Percentiles rank a stretch among this genome's conserved stretches.
phyloP scores from a whole-genome alignment of 768 basidiomycete species.

The Amanita rimosa region DNA sequence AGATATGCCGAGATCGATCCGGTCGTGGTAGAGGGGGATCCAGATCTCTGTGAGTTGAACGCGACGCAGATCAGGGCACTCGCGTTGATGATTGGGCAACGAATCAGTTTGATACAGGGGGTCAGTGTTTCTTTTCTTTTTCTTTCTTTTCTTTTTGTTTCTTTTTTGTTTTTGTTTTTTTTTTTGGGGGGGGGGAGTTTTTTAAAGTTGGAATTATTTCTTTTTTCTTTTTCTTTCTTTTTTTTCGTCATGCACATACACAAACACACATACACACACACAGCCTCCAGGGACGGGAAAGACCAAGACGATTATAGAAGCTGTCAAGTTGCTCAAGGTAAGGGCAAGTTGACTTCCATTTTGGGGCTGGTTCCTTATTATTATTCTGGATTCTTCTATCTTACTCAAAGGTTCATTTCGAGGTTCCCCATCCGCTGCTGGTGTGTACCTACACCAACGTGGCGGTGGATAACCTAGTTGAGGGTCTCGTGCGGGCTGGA shows the following conservation, averaged over 20 bases:
- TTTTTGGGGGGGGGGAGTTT: too few relatives aligned
- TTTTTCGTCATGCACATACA: too few relatives aligned
- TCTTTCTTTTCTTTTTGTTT: neutral
- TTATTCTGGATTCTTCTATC: too few relatives aligned
- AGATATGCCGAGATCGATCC: slow-evolving; percentile 53
- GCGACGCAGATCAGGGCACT: slow-evolving; percentile 70
- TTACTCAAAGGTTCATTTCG: slow-evolving; percentile 57
- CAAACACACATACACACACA: too few relatives aligned
- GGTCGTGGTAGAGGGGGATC: slow-evolving; percentile 68
- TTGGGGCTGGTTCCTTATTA: neutral
- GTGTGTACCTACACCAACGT: slow-evolving; percentile 94
- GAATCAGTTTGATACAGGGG: slow-evolving; percentile 77
- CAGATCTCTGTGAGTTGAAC: slow-evolving; percentile 54
- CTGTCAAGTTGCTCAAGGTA: slow-evolving; percentile 71
- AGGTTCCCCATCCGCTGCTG: slow-evolving; percentile 73
- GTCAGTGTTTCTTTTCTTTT: slow-evolving; percentile 28
- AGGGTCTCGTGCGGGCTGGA: slow-evolving; percentile 49
- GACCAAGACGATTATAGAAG: slow-evolving; percentile 85
- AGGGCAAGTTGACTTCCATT: slow-evolving; percentile 2
- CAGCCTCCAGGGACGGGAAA: slow-evolving; percentile 92
- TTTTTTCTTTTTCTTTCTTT: too few relatives aligned
- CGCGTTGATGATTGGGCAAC: slow-evolving; percentile 77
- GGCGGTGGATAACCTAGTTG: slow-evolving; percentile 85
- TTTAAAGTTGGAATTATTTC: too few relatives aligned
- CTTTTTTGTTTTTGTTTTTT: too few relatives aligned